Evolutionary conservation across 441 rosid species (phyloP), one percentile per base, ranked within the genome.

Genomic region (Corymbia citriodora): DNA sequence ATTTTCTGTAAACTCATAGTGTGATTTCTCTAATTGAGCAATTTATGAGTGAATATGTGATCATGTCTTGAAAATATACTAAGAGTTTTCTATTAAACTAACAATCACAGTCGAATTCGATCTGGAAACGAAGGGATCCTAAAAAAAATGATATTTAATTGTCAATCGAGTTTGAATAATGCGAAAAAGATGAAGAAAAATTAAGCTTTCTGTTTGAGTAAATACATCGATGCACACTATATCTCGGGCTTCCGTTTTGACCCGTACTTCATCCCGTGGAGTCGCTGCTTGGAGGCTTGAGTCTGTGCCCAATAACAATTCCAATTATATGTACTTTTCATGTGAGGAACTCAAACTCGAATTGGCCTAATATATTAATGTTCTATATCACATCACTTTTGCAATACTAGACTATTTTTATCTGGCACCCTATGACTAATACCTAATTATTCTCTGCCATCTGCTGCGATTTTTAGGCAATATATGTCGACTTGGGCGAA

Each of bases 201-300:
- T 0, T 13, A 3, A 68, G 7, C 4, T 31, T 31, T 31, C 16
- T 17, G 23, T 68, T 2, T 36, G 18, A 16, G 21, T 31, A 31
- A 63, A 31, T 31, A 15, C 12, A 31, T 31, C 0, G 0, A 68
- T 68, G 79, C 2, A 0, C 40, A 0, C 9, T 21, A 31, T 31
- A 68, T 68, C 40, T 68, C 1, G 6, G 18, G 15, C 79, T 65
- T 7, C 36, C 72, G 19, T 65, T 65, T 65, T 7, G 36, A 65
- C 45, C 23, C 40, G 8, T 16, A 18, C 79, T 31, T 31, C 79
- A 68, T 68, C 40, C 33, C 3, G n/a, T 63, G 33, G 33, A 12
- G 18, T 68, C 6, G 9, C 9, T 9, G 12, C 21, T 9, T 0
- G 2, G 18, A 16, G 8, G 45, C 11, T 68, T 16, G 5, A 68